Conservation (phyloP, 1,139 yeast genomes). For the Pichia cactophila region DNA sequence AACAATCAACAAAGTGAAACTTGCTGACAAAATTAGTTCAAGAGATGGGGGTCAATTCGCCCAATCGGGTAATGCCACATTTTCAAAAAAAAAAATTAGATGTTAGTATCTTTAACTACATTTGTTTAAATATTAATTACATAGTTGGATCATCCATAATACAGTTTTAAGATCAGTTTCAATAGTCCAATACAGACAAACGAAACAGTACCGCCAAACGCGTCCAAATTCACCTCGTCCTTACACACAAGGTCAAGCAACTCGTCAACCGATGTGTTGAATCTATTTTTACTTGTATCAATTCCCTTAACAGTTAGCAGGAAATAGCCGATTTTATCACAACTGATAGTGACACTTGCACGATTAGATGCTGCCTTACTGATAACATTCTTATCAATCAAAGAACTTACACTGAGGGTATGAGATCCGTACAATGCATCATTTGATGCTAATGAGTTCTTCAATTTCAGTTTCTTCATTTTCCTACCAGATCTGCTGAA, state of each 20-base stretch:
- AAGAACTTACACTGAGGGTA: neutral
- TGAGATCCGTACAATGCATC: slow-evolving; percentile 6
- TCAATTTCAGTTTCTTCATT: slow-evolving; percentile 3
- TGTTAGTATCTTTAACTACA: too few relatives aligned
- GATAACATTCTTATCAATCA: slow-evolving; percentile 7
- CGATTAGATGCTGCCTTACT: neutral
- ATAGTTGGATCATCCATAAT: neutral
- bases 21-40: neutral
- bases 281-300: slow-evolving; percentile 35
- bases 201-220: slow-evolving; percentile 60
- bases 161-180: slow-evolving; percentile 38
- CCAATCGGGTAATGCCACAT: slow-evolving; percentile 32
- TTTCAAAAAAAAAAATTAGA: neutral
- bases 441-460: neutral
- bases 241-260: slow-evolving; percentile 63
- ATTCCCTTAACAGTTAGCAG: slow-evolving; percentile 14
- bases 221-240: slow-evolving; percentile 39
- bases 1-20: too few relatives aligned
- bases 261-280: slow-evolving; percentile 55
- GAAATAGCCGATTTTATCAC: slow-evolving; percentile 30
- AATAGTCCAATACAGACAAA: slow-evolving; percentile 61
- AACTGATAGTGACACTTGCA: neutral
- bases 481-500: slow-evolving; percentile 10
- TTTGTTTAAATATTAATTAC: too few relatives aligned
- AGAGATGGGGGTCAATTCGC: neutral